Percentiles rank a stretch among this genome's conserved stretches.
These are phyloP conservation scores for Suhomyces faveliae DNA, from an alignment of 805 yeast species.

Conservation along the genomic window DNA sequence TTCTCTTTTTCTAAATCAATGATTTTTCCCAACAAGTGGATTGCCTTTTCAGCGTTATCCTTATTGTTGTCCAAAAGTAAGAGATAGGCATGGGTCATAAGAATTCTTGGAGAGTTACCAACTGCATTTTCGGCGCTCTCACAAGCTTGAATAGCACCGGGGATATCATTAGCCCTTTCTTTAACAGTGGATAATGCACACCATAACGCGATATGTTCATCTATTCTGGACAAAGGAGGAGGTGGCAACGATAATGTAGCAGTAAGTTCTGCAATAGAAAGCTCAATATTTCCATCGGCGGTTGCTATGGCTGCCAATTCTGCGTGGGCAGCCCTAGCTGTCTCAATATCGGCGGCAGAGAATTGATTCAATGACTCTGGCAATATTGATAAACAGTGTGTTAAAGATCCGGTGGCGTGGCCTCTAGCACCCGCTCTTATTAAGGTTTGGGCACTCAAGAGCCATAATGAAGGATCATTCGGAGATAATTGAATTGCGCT, in stretches of 20 bases:
- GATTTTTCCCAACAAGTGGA: slow-evolving; percentile 33
- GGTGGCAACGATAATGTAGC: slow-evolving; percentile 52
- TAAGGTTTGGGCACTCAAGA: slow-evolving; percentile 49
- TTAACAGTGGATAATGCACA: slow-evolving; percentile 51
- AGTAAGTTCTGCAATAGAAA: slow-evolving; percentile 49
- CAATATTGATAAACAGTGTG: slow-evolving; percentile 42
- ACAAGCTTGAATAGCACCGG: slow-evolving; percentile 50
- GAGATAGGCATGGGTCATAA: slow-evolving; percentile 50
- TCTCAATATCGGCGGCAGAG: slow-evolving; percentile 38
- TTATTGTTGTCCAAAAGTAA: slow-evolving; percentile 33
- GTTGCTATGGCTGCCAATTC: slow-evolving; percentile 57
- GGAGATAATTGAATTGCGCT: slow-evolving; percentile 39
- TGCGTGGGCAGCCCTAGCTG: slow-evolving; percentile 52
- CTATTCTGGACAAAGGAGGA: slow-evolving; percentile 43
- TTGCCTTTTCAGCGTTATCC: slow-evolving; percentile 34
- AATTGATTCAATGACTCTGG: slow-evolving; percentile 32
- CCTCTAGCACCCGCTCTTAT: slow-evolving; percentile 41
- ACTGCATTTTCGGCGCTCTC: slow-evolving; percentile 46
- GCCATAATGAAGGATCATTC: slow-evolving; percentile 47
- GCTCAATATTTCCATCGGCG: slow-evolving; percentile 48
- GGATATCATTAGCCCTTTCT: slow-evolving; percentile 50
- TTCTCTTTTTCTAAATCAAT: slow-evolving; percentile 23
- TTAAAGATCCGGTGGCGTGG: slow-evolving; percentile 49
- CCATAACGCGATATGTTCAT: slow-evolving; percentile 52
- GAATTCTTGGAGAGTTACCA: slow-evolving; percentile 44